Base-by-base conservation (phyloP, 257 asterid genomes). In the Solanum neorickii region DNA sequence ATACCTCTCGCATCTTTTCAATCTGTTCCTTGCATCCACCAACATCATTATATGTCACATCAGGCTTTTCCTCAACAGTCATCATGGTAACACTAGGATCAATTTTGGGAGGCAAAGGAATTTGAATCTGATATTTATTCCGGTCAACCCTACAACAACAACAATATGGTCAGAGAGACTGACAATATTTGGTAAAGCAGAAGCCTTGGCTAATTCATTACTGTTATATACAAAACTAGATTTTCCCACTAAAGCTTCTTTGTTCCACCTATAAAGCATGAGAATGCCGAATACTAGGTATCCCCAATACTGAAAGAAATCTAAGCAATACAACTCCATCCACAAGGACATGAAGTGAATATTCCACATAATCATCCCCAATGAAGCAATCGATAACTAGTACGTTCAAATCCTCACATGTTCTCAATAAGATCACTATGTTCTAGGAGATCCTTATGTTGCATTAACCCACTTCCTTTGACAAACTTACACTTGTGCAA, bases 11-110 rank as follows among this genome's bases (percentile, higher is more conserved):
- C 98, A 97, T 97, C 93, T 97, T 97, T 89, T 97, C 99, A 88
- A 97, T 97, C 91, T 97, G 99, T 89, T 97, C 99, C 92, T 96
- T 97, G 23, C 99, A 96, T 56, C 99, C 99, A 85, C 99, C 99
- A 88, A 97, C 99, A 91, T 97, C 99, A 87, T 95, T 95, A 74
- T 96, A 97, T 33, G 99, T 97, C 31, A 97, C 99, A 92, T 96
- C 99, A 14, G 99, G 99, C 88, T 97, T 97, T 92, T 97, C 99
- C 91, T 96, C 99, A 75, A 97, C 99, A 23, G 99, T 97, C 99
- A 97, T 97, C 99, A 97, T 97, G 52, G 99, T 97, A 42, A 97
- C 98, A 88, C 99, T 97, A 80, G 99, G 99, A 91, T 97, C 99
- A 90, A 97, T 97, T 91, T 96, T 97, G 6, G 99, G 99, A 31